These are phyloP conservation scores for Aureobasidium sp. DNA, from an alignment of 2,329 filamentous ascomycete species.

Conservation along the genomic window DNA sequence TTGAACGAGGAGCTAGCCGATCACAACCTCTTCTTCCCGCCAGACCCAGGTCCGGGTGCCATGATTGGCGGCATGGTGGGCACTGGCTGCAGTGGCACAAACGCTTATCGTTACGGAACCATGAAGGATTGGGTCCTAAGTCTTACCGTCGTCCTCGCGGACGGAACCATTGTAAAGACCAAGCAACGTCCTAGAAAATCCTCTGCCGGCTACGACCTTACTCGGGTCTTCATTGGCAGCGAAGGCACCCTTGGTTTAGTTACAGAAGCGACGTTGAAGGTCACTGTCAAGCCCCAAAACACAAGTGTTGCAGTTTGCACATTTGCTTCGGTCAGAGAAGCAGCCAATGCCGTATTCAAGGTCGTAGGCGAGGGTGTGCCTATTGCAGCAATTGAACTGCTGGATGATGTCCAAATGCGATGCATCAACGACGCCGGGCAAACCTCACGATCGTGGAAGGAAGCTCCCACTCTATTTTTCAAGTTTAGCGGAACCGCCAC, in stretches of 20 bases:
- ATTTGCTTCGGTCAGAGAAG: conserved; percentile 59
- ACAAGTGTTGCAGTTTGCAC: conserved; percentile 71
- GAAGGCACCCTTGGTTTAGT: conserved; percentile 88
- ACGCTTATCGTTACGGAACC: conserved; percentile 86
- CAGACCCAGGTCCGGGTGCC: conserved; percentile 82
- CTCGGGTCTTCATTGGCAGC: conserved; percentile 79
- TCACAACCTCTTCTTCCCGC: conserved; percentile 76
- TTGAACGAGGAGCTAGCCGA: conserved; percentile 73
- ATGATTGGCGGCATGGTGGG: conserved; percentile 89
- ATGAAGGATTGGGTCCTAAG: conserved; percentile 92
- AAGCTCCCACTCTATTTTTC: conserved; percentile 65
- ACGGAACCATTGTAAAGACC: conserved; percentile 85
- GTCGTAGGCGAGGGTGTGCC: conserved; percentile 77
- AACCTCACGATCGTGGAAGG: conserved; percentile 59
- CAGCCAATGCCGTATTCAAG: conserved; percentile 69
- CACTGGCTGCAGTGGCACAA: conserved; percentile 72
- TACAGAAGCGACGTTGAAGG: conserved; percentile 82
- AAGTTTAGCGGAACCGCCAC: conserved; percentile 63
- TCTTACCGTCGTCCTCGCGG: conserved; percentile 80
- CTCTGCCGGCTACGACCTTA: conserved; percentile 86
- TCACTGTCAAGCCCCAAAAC: conserved; percentile 72
- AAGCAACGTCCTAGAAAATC: conserved; percentile 82
- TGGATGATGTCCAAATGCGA: conserved; percentile 85
- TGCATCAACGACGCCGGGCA: conserved; percentile 62
- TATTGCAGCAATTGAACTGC: conserved; percentile 84